phyloP scores from a whole-genome alignment of 495 filamentous ascomycete genomes.

The Penicillium turbatum region DNA sequence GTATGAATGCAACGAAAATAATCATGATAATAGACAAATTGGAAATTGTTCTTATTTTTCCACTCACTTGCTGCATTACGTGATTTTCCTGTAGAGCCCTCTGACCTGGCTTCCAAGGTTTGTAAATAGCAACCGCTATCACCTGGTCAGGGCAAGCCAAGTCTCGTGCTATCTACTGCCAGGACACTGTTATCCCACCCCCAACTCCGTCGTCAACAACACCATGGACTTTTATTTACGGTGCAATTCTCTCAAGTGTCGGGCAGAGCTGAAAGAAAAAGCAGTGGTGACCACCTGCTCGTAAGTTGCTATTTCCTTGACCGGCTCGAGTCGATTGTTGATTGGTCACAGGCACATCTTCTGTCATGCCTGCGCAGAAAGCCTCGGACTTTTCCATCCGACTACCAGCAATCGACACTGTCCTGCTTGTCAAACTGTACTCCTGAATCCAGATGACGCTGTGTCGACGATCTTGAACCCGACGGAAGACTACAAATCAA shows the following conservation, averaged over 20 bases:
- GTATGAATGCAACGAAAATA: slow-evolving; percentile 13
- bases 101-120: too few relatives aligned
- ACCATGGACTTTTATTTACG: slow-evolving; percentile 68
- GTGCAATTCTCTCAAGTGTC: slow-evolving; percentile 82
- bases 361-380: slow-evolving; percentile 70
- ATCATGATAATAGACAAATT: slow-evolving; percentile 14
- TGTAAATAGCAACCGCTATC: not conserved
- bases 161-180: slow-evolving; percentile 9
- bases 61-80: not conserved
- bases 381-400: slow-evolving; percentile 58
- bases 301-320: slow-evolving; percentile 36
- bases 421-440: slow-evolving; percentile 72
- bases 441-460: slow-evolving; percentile 73
- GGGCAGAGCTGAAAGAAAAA: slow-evolving; percentile 62
- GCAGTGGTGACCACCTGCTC: slow-evolving; percentile 92
- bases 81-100: not conserved
- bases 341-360: slow-evolving; percentile 71
- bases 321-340: slow-evolving; percentile 7
- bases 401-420: slow-evolving; percentile 57
- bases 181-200: not conserved
- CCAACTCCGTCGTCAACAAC: not conserved
- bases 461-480: slow-evolving; percentile 74
- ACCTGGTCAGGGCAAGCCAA: not conserved
- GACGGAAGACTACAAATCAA: slow-evolving; percentile 90
- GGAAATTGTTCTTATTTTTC: slow-evolving; percentile 2